Conservation (phyloP, 1,284 basidiomycete genomes). For the Papiliotrema flavescens region DNA sequence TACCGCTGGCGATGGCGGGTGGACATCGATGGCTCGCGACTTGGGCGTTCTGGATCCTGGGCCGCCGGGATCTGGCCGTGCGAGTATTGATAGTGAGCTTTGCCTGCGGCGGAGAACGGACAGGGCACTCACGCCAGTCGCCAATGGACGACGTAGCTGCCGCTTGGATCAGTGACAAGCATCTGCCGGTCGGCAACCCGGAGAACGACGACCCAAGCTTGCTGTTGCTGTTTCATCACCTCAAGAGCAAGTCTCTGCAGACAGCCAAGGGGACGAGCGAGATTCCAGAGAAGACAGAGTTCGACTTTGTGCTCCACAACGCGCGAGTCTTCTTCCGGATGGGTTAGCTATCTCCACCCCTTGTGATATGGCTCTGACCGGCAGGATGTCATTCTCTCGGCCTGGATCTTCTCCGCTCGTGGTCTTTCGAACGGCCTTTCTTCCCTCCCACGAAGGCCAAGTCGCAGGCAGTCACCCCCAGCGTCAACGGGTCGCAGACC, state of each 20-base stretch:
- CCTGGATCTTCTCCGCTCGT: constrained; percentile 76
- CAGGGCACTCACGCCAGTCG: constrained; percentile 17
- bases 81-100: constrained; percentile 38
- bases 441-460: constrained; percentile 42
- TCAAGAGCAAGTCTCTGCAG: constrained; percentile 83
- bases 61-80: constrained; percentile 78
- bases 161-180: constrained; percentile 16
- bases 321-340: constrained; percentile 85
- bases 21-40: constrained; percentile 94
- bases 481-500: neutral
- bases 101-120: neutral
- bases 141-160: constrained; percentile 37
- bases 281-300: constrained; percentile 79
- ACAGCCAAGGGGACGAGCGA: constrained; percentile 86
- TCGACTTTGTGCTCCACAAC: constrained; percentile 89
- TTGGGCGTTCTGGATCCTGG: constrained; percentile 92
- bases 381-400: constrained; percentile 88
- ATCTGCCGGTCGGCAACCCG: constrained; percentile 67
- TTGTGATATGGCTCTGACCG: constrained; percentile 1
- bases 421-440: constrained; percentile 79
- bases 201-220: constrained; percentile 89
- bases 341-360: constrained; percentile 58
- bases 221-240: constrained; percentile 81
- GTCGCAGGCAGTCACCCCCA: constrained; percentile 6
- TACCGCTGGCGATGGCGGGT: constrained; percentile 76